A percentile compares a stretch with the other conserved stretches of the same genome.
phyloP scores from a whole-genome alignment of 495 filamentous ascomycete species.

The Rhypophila decipiens region DNA sequence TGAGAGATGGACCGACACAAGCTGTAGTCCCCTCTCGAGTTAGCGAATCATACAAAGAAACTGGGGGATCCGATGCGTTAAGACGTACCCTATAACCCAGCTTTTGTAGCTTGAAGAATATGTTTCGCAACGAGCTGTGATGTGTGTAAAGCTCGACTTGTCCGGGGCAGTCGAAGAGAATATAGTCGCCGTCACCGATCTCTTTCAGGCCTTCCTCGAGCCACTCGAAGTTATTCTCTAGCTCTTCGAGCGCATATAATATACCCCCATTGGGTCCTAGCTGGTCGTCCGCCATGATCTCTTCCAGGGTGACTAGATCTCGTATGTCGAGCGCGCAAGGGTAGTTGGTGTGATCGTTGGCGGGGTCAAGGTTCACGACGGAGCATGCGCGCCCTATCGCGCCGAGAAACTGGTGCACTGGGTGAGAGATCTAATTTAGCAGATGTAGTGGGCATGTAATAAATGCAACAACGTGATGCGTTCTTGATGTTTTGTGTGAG shows the following conservation, averaged over 20 bases:
- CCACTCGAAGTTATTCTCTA: conserved; percentile 90
- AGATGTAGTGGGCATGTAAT: neutral
- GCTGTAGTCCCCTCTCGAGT: conserved; percentile 40
- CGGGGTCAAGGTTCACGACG: conserved; percentile 92
- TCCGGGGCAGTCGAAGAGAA: conserved; percentile 93
- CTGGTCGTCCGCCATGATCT: conserved; percentile 89
- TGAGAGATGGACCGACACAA: conserved; percentile 83
- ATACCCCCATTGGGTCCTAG: conserved; percentile 90
- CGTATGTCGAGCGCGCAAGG: conserved; percentile 87
- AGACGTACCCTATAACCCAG: conserved; percentile 76
- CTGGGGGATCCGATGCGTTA: conserved; percentile 7
- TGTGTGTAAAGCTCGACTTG: conserved; percentile 97
- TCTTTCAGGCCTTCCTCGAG: conserved; percentile 70
- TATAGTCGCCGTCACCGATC: conserved; percentile 73
- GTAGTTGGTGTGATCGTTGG: conserved; percentile 79
- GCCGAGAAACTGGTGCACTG: conserved; percentile 90
- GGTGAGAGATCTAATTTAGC: too few species aligned
- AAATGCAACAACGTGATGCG: neutral
- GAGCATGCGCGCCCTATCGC: conserved; percentile 93
- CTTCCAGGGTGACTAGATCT: conserved; percentile 78
- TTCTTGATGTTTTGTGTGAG: neutral
- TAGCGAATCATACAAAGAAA: neutral
- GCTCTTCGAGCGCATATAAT: conserved; percentile 88
- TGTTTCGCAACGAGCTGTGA: conserved; percentile 80
- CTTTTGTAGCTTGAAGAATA: conserved; percentile 86